phyloP scores from a whole-genome alignment of 2,329 filamentous ascomycete genomes.

The Fusarium chuoi region DNA sequence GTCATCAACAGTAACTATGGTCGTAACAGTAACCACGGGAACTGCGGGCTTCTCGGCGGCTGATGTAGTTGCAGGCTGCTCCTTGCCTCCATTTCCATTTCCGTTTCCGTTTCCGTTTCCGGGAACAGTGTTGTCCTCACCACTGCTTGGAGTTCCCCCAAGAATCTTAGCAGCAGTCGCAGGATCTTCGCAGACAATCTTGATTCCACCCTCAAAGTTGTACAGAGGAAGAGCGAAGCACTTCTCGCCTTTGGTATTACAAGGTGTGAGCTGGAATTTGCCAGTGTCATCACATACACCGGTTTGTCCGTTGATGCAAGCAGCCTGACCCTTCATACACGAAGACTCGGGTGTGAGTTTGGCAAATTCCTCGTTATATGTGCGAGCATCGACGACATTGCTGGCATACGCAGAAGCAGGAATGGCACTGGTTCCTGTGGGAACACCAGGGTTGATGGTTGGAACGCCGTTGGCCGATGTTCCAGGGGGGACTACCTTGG shows the following conservation, averaged over 20 bases:
- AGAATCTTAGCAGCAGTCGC: constrained; percentile 56
- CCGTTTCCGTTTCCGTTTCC: constrained; percentile 2
- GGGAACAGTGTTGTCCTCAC: constrained; percentile 9
- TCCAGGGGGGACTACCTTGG: constrained; percentile 28
- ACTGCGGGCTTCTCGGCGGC: constrained; percentile 18
- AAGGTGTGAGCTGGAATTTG: constrained; percentile 54
- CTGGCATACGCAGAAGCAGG: constrained; percentile 54
- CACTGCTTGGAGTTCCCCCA: constrained; percentile 41
- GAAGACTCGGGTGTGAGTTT: constrained; percentile 56
- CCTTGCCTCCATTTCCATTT: background rate
- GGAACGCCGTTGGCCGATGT: constrained; percentile 54
- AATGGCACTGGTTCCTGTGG: constrained; percentile 54
- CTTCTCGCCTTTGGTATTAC: constrained; percentile 41
- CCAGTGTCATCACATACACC: constrained; percentile 57
- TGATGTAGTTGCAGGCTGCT: constrained; percentile 26
- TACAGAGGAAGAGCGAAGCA: constrained; percentile 68
- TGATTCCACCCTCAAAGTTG: constrained; percentile 55
- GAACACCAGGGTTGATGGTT: constrained; percentile 52
- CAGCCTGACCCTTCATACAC: constrained; percentile 59
- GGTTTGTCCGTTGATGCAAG: constrained; percentile 63
- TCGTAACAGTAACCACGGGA: constrained; percentile 46
- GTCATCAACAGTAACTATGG: constrained; percentile 46
- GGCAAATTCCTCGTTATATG: constrained; percentile 61
- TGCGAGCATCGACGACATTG: constrained; percentile 57
- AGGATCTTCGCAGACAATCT: constrained; percentile 59